phyloP scores from a whole-genome alignment of 441 rosid species.

The Arabidopsis hybrid region DNA sequence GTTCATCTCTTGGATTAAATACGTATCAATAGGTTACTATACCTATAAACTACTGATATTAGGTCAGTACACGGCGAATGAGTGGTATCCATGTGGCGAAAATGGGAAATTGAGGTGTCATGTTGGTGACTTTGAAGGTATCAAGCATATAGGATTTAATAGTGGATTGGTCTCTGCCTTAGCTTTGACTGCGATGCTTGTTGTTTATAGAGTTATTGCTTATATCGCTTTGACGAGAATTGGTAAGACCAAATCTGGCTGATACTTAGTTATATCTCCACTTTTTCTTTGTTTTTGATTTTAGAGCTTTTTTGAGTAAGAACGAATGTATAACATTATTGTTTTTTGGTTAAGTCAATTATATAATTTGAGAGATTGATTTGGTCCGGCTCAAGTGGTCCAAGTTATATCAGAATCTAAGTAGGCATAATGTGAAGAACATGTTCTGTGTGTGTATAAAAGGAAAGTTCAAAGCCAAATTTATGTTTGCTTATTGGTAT shows the following conservation, averaged over 20 bases:
- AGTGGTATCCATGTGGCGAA: constrained; percentile 62
- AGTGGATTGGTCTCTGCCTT: constrained; percentile 54
- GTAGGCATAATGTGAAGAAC: constrained; percentile 30
- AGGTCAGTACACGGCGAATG: constrained; percentile 69
- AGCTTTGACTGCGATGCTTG: constrained; percentile 75
- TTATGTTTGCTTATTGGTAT: constrained; percentile 28
- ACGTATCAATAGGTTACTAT: constrained; percentile 81
- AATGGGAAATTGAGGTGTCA: constrained; percentile 55
- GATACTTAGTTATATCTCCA: constrained; percentile 3
- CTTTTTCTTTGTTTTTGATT: not conserved
- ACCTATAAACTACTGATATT: constrained; percentile 78
- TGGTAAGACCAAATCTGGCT: constrained; percentile 44
- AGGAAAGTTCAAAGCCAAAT: constrained; percentile 42
- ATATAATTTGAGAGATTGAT: not conserved
- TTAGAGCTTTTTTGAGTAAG: constrained; percentile 13
- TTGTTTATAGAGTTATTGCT: constrained; percentile 82
- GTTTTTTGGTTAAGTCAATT: not conserved
- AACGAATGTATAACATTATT: constrained; percentile 19
- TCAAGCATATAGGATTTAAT: constrained; percentile 57
- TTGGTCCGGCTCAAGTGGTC: constrained; percentile 33
- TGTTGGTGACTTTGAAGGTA: constrained; percentile 71
- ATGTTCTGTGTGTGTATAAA: constrained; percentile 33
- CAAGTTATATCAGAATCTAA: constrained; percentile 12
- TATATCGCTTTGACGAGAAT: constrained; percentile 71
- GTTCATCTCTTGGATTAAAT: constrained; percentile 83